These are phyloP conservation scores for Cymbidium sinense DNA, from an alignment of 106 monocot species.

Conservation along the genomic window DNA sequence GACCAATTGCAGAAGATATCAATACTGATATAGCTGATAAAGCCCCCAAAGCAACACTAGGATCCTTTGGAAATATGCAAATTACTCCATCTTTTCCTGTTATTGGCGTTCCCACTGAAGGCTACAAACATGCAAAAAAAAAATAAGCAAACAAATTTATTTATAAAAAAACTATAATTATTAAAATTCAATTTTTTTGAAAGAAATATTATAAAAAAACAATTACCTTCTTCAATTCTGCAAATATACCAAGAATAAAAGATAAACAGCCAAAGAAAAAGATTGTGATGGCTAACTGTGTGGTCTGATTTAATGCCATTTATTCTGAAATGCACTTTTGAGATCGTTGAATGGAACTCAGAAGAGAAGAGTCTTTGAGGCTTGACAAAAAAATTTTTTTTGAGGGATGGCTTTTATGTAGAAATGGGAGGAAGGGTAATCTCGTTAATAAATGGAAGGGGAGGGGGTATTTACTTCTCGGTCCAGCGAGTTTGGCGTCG, in stretches of 20 bases:
- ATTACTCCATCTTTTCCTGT: constrained; percentile 49
- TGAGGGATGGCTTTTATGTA: no score
- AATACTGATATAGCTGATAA: constrained; percentile 50
- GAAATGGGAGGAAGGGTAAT: no score
- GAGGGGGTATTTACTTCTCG: no score
- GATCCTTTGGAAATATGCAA: constrained; percentile 78
- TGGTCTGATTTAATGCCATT: neutral
- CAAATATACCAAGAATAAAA: neutral
- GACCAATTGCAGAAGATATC: constrained; percentile 30
- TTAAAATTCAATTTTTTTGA: neutral
- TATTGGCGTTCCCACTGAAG: constrained; percentile 55
- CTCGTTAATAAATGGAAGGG: no score
- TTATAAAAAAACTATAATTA: neutral
- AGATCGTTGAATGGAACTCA: no score
- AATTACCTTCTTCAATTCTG: neutral
- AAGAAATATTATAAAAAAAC: neutral
- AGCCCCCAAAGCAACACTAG: constrained; percentile 51
- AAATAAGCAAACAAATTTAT: neutral
- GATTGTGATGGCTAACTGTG: neutral
- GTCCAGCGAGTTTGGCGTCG: no score
- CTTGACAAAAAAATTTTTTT: no score
- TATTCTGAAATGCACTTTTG: neutral
- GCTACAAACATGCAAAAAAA: constrained; percentile 37
- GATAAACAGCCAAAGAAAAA: neutral
- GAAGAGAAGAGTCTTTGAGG: no score